Conservation (phyloP, 2,329 filamentous ascomycete genomes). For the Cytospora mali region DNA sequence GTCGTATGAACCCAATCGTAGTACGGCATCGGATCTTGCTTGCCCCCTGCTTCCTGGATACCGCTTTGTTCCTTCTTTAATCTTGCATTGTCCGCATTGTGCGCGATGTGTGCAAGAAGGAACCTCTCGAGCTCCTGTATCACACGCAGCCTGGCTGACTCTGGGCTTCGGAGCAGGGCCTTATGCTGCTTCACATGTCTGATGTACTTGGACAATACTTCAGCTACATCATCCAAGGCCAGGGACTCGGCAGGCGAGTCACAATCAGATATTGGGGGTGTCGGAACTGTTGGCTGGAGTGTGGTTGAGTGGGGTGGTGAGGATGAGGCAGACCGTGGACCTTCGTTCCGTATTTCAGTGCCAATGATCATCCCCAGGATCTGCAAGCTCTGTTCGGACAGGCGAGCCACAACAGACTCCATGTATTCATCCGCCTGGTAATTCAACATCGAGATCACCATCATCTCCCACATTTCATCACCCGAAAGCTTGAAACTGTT, state of each 20-base stretch:
- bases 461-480: neutral
- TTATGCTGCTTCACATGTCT: too few relatives aligned
- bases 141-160: too few relatives aligned
- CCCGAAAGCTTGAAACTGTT: too few relatives aligned
- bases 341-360: too few relatives aligned
- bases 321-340: too few relatives aligned
- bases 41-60: too few relatives aligned
- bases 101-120: neutral
- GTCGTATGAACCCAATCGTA: neutral
- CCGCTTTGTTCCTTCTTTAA: too few relatives aligned
- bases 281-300: neutral
- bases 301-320: too few relatives aligned
- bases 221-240: too few relatives aligned
- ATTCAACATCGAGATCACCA: neutral
- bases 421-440: slow-evolving; percentile 8
- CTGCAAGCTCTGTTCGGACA: neutral
- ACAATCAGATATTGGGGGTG: neutral
- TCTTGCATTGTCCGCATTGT: neutral
- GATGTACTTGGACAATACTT: too few relatives aligned
- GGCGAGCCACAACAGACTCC: neutral
- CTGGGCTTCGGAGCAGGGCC: too few relatives aligned
- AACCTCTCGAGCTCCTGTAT: neutral
- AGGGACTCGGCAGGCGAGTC: too few relatives aligned
- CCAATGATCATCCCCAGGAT: neutral
- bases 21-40: neutral